Evolutionary conservation across 352 stramenopile species (phyloP), one percentile per base, ranked within the genome.

Genomic region (Blastocystis sp.): DNA sequence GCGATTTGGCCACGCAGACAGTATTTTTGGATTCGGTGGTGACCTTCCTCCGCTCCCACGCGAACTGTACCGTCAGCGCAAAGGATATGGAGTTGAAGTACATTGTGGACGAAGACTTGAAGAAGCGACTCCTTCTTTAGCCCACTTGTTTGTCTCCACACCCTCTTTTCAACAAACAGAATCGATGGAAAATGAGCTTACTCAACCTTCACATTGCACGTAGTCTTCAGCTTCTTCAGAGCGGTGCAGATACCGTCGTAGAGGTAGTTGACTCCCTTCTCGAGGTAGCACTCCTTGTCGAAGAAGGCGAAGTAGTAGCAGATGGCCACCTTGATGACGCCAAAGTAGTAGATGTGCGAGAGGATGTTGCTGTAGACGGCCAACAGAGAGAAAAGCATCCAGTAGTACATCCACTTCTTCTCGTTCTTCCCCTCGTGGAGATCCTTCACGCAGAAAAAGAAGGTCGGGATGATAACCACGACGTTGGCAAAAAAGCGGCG

Each of bases 251-350:
- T 7, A 57, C 48, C 48, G 48, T 57, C 48, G 14, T 7, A 7
- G 14, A 57, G 6, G 48, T 57, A 57, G 6, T 7, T 57, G 48
- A 57, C 6, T 14, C 48, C 48, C 48, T 57, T 74, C 43, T 77
- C 40, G 28, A 84, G 66, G 19, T 69, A 69, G n/a, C 34, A 34
- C 42, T 84, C 74, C 52, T 68, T 84, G 60, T 84, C 74, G 48
- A 84, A 84, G 48, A 57, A 84, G 52, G 52, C 34, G 69, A 84
- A 68, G 48, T 84, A 84, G 52, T 68, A 66, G 48, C 21, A 70
- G 21, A 54, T 34, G 24, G 74, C 74, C 14, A 84, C 14, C 57
- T 84, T 64, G 38, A 69, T 43, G 57, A 38, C n/a, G 45, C 43
- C 61, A 24, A 68, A 84, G 38, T 59, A 69, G 52, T 14, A 43